phyloP scores from a whole-genome alignment of 176 grass and related monocot species.

The Alloteropsis semialata region DNA sequence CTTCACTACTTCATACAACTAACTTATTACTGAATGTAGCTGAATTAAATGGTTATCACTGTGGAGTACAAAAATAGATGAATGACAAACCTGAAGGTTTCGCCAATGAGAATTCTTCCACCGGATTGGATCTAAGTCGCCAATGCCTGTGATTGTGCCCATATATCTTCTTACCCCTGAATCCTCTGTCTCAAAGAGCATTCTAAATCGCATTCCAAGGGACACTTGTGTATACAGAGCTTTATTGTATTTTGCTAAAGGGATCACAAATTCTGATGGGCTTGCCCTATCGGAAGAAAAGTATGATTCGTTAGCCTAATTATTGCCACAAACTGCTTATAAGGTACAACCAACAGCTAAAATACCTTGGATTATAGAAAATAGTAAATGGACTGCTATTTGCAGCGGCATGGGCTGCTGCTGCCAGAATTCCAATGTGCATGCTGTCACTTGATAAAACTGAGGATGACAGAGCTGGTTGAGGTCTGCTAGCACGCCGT shows the following conservation, averaged over 20 bases:
- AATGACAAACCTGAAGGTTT: constrained; percentile 83
- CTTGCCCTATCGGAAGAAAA: constrained; percentile 62
- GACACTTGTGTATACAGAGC: constrained; percentile 97
- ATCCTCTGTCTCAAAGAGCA: constrained; percentile 99
- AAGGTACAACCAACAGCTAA: constrained; percentile 10
- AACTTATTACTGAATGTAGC: not conserved
- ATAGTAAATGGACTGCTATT: constrained; percentile 96
- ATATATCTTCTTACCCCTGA: constrained; percentile 93
- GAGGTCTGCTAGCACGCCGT: constrained; percentile 70
- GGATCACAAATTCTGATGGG: constrained; percentile 95
- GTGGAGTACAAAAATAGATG: not conserved
- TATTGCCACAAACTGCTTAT: not conserved
- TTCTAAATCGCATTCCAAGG: constrained; percentile 97
- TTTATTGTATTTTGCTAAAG: constrained; percentile 95
- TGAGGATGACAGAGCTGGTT: constrained; percentile 91
- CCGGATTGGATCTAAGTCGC: constrained; percentile 70
- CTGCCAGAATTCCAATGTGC: constrained; percentile 98
- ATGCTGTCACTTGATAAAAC: constrained; percentile 98
- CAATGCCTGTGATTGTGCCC: constrained; percentile 96
- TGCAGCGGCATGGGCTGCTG: constrained; percentile 88
- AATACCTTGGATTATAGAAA: constrained; percentile 97
- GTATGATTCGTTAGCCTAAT: not conserved
- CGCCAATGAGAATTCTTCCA: constrained; percentile 99
- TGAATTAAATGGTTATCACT: constrained; percentile 2
- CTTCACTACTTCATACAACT: not conserved